Conservation (phyloP, 768 basidiomycete species). For the Pulveroboletus sp. region DNA sequence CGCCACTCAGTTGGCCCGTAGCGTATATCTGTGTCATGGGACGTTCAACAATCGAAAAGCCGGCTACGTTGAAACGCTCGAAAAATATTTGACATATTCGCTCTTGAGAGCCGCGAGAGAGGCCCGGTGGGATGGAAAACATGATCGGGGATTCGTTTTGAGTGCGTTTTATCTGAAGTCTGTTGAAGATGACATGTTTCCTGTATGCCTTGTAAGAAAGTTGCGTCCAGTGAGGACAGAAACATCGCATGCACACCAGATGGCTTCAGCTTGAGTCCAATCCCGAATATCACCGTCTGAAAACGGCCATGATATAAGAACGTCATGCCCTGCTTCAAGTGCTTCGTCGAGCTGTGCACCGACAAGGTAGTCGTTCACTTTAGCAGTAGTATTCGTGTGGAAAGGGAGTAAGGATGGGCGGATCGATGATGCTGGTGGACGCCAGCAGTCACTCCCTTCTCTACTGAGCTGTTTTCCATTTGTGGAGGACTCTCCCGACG, state of each 20-base stretch:
- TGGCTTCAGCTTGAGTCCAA: slow-evolving; percentile 84
- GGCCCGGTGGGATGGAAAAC: slow-evolving; percentile 62
- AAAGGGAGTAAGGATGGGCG: slow-evolving; percentile 49
- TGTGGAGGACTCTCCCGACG: slow-evolving; percentile 30
- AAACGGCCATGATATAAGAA: slow-evolving; percentile 82
- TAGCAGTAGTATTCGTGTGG: slow-evolving; percentile 40
- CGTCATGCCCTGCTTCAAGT: slow-evolving; percentile 66
- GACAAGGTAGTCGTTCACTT: slow-evolving; percentile 79
- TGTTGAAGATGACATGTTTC: slow-evolving; percentile 80
- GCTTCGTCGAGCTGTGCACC: slow-evolving; percentile 81
- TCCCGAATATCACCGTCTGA: slow-evolving; percentile 68
- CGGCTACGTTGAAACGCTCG: slow-evolving; percentile 89
- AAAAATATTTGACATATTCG: slow-evolving; percentile 83
- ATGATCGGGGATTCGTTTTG: slow-evolving; percentile 89
- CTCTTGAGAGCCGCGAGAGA: slow-evolving; percentile 68
- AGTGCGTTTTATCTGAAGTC: slow-evolving; percentile 70
- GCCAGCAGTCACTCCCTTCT: slow-evolving; percentile 24
- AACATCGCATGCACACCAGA: slow-evolving; percentile 57
- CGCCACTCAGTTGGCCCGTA: slow-evolving; percentile 63
- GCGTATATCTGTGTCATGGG: slow-evolving; percentile 85
- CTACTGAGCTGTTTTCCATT: slow-evolving; percentile 24
- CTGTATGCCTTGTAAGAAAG: slow-evolving; percentile 38
- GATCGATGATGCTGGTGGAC: slow-evolving; percentile 42
- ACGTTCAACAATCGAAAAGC: slow-evolving; percentile 76
- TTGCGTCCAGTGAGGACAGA: background rate